Conservation (phyloP, 192 early-diverging fungal genomes). For the Coemansia asiatica region DNA sequence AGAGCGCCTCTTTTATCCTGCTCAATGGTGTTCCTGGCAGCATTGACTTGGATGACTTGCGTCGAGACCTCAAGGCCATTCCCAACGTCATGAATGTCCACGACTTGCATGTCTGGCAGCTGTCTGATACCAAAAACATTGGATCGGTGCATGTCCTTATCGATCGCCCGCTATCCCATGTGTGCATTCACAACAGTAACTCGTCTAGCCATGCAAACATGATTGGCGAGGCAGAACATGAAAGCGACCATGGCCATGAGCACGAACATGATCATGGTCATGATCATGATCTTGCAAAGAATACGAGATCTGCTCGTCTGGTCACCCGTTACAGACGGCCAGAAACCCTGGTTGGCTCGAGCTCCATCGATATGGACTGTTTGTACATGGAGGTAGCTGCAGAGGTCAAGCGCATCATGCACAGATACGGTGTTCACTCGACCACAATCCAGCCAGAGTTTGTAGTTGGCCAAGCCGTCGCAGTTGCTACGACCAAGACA, state of each 20-base stretch:
- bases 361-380: slow-evolving; percentile 50
- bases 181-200: slow-evolving; percentile 53
- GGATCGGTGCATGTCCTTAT: slow-evolving; percentile 82
- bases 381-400: slow-evolving; percentile 72
- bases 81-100: slow-evolving; percentile 75
- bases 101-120: slow-evolving; percentile 91
- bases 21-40: slow-evolving; percentile 76
- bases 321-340: slow-evolving; percentile 28
- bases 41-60: slow-evolving; percentile 66
- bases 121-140: slow-evolving; percentile 80
- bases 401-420: slow-evolving; percentile 74
- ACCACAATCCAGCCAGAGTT: slow-evolving; percentile 93
- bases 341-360: slow-evolving; percentile 15
- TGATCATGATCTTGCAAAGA: slow-evolving; percentile 11
- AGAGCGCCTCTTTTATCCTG: slow-evolving; percentile 72
- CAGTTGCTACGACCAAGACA: slow-evolving; percentile 26
- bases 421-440: slow-evolving; percentile 79
- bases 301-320: slow-evolving; percentile 24
- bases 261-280: slow-evolving; percentile 1
- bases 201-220: slow-evolving; percentile 30
- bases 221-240: not conserved
- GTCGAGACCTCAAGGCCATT: slow-evolving; percentile 60
- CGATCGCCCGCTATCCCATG: slow-evolving; percentile 46
- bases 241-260: not conserved
- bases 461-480: slow-evolving; percentile 53